A percentile compares a stretch with the other conserved stretches of the same genome.
These are phyloP conservation scores for Podosphaera leucotricha DNA, from an alignment of 2,329 filamentous ascomycete genomes.

Conservation along the genomic window DNA sequence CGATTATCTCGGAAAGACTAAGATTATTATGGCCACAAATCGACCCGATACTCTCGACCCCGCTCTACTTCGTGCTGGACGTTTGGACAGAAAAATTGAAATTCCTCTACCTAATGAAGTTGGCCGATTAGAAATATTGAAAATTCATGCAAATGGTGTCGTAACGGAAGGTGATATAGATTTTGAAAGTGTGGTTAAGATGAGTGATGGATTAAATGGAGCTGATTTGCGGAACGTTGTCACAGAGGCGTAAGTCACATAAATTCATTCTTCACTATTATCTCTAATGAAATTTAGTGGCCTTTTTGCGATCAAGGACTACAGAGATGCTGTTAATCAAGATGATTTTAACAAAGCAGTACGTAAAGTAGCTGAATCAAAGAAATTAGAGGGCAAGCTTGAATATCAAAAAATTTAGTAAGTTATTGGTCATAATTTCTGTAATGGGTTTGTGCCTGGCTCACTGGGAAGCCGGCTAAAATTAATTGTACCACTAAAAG, in stretches of 20 bases:
- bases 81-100: slow-evolving; percentile 97
- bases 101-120: slow-evolving; percentile 95
- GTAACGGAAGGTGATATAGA: slow-evolving; percentile 95
- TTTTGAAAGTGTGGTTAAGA: slow-evolving; percentile 92
- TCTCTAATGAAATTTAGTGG: too few relatives aligned
- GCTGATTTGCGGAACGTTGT: slow-evolving; percentile 90
- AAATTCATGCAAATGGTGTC: slow-evolving; percentile 99
- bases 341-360: slow-evolving; percentile 97
- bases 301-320: slow-evolving; percentile 89
- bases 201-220: slow-evolving; percentile 93
- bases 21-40: slow-evolving; percentile 99
- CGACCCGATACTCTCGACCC: slow-evolving; percentile 85
- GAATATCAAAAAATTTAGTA: slow-evolving; percentile 83
- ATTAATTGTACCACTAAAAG: too few relatives aligned
- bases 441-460: too few relatives aligned
- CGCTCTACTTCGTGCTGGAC: slow-evolving; percentile 88
- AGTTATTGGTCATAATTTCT: too few relatives aligned
- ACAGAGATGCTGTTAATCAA: slow-evolving; percentile 93
- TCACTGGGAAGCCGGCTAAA: too few relatives aligned
- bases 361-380: slow-evolving; percentile 93
- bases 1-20: slow-evolving; percentile 92
- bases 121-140: slow-evolving; percentile 87
- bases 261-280: too few relatives aligned
- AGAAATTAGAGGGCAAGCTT: slow-evolving; percentile 96
- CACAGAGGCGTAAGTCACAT: slow-evolving; percentile 85